These are phyloP conservation scores for Colletotrichum sp. DNA, from an alignment of 2,329 filamentous ascomycete species.

Conservation along the genomic window DNA sequence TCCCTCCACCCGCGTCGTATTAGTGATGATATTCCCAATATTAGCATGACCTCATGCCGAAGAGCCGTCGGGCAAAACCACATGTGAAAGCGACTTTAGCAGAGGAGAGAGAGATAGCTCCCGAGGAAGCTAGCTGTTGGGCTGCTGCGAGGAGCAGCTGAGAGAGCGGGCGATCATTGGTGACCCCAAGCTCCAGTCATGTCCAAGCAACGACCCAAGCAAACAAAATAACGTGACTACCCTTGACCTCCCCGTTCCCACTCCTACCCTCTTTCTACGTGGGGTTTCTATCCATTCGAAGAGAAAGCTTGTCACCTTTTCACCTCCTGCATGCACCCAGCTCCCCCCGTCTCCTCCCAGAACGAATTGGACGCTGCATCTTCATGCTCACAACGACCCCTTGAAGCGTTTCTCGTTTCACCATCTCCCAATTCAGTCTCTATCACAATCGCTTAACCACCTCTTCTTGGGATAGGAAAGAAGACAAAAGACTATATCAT, in stretches of 20 bases:
- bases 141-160: neutral
- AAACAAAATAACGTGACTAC: neutral
- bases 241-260: neutral
- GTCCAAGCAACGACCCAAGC: neutral
- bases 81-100: neutral
- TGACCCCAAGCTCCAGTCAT: neutral
- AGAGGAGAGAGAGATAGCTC: neutral
- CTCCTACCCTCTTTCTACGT: neutral
- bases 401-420: constrained; percentile 11
- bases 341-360: neutral
- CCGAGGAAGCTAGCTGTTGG: neutral
- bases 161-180: neutral
- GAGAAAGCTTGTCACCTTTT: neutral
- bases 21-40: constrained; percentile 1
- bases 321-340: constrained; percentile 1
- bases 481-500: neutral
- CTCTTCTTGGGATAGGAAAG: neutral
- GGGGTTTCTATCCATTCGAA: neutral
- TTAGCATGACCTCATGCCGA: constrained; percentile 15
- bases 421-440: neutral
- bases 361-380: constrained; percentile 9
- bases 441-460: neutral
- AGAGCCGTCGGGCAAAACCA: neutral
- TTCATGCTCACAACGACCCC: neutral
- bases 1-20: constrained; percentile 9